Base-by-base conservation (phyloP, 2,329 filamentous ascomycete species). In the Fusarium napiforme region DNA sequence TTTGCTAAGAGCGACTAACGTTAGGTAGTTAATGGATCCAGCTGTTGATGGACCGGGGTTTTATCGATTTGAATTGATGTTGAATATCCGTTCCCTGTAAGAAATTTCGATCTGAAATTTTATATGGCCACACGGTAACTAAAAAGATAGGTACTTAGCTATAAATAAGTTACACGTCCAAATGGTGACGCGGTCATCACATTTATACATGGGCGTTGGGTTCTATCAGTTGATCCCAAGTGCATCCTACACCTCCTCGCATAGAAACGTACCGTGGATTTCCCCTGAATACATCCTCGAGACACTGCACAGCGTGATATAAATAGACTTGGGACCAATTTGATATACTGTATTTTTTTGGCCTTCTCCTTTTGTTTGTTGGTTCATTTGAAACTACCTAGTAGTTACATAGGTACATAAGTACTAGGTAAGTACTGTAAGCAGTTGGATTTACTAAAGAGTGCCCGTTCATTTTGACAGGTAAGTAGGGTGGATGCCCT, bases 181-280 rank as follows among this genome's bases (percentile, higher is more conserved):
- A 42, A 56, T 36, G 49, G 26, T 52, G 36, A 57, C 61, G 45
- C 53, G 26, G 36, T 10, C 23, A 42, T 65, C 68, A 43, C 55
- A 63, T 52, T 69, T 73, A 69, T 74, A 69, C 59, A 19, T 45
- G 46, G 32, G 30, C 32, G 46, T 57, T 60, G 40, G 42, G 47
- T 43, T 50, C 59, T 30, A n/a, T 42, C 37, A 32, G 43, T 53
- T 39, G 47, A 64, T 68, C 67, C 70, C 67, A 55, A 60, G 59
- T 46, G 42, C 34, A 68, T 69, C 42, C 18, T 58, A 36, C 56
- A 52, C 64, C 67, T 72, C 63, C 67, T 74, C 67, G 64, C 71
- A 69, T 74, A 53, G 69, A 40, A 56, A 34, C 60, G 69, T 72
- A 40, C 71, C 60, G 42, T 53, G 61, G 39, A 39, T 61, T 58